phyloP scores from a whole-genome alignment of 345 rosid species.

The Acer yangbiense region DNA sequence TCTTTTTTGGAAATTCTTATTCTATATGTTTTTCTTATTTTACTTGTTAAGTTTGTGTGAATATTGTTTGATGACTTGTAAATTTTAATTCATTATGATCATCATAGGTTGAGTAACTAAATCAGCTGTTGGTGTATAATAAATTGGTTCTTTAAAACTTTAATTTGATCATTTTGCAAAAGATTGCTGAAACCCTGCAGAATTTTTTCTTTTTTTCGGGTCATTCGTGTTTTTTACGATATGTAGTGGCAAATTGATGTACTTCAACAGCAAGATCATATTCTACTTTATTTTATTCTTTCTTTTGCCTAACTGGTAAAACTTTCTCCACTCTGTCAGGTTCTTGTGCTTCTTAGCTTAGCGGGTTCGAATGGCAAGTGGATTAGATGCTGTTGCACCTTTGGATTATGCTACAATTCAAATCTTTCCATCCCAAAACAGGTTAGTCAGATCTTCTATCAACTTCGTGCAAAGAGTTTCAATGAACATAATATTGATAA shows the following conservation, averaged over 20 bases:
- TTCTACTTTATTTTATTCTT: background rate
- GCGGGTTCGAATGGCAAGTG: conserved; percentile 40
- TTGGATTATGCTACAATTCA: conserved; percentile 56
- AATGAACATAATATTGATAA: background rate
- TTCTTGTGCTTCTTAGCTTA: conserved; percentile 3
- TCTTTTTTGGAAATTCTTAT: background rate
- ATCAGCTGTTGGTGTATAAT: background rate
- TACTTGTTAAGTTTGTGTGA: background rate
- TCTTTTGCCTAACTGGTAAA: background rate
- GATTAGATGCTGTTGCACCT: conserved; percentile 38
- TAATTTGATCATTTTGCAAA: background rate
- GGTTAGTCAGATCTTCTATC: conserved; percentile 27
- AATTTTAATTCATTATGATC: background rate
- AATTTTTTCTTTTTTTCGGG: background rate
- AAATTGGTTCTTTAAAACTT: background rate
- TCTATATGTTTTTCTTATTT: background rate
- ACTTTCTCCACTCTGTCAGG: conserved; percentile 18
- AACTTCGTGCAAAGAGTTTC: background rate
- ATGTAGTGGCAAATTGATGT: background rate
- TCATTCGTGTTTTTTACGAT: background rate
- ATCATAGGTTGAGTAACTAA: background rate
- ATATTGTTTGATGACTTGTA: conserved; percentile 3
- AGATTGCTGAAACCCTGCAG: background rate
- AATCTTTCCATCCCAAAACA: conserved; percentile 44
- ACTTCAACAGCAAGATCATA: background rate